Evolutionary conservation across 768 basidiomycete genomes (phyloP).

Genomic region (Nevesoporus exiguus): DNA sequence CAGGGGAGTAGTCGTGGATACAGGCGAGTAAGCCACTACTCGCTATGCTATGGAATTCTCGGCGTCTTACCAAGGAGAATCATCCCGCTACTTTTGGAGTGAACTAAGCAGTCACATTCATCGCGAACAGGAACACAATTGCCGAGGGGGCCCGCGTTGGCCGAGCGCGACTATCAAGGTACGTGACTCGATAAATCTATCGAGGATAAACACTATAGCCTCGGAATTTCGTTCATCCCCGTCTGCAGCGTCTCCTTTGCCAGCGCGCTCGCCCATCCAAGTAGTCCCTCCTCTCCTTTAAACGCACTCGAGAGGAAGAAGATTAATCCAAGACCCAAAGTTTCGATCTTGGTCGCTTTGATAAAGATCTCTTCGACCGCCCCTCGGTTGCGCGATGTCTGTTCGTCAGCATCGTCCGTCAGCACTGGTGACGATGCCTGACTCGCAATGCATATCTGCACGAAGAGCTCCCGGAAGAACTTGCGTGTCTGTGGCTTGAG

Average conservation of each 20-base stretch:
- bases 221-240: conserved; percentile 54
- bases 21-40: too few species aligned
- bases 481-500: conserved; percentile 58
- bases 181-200: neutral
- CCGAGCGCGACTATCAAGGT: too few species aligned
- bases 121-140: too few species aligned
- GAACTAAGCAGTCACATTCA: too few species aligned
- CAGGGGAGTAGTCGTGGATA: too few species aligned
- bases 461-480: conserved; percentile 73
- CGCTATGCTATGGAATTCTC: too few species aligned
- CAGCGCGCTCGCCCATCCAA: conserved; percentile 65
- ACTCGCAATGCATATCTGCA: conserved; percentile 66
- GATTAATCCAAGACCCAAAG: conserved; percentile 69
- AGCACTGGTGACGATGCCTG: conserved; percentile 72
- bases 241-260: conserved; percentile 68
- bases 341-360: conserved; percentile 62
- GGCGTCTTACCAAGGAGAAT: too few species aligned
- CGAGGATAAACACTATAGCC: conserved; percentile 7
- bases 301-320: conserved; percentile 59
- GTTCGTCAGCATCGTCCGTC: conserved; percentile 31
- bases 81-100: too few species aligned
- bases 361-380: conserved; percentile 76
- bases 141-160: too few species aligned
- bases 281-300: conserved; percentile 42
- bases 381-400: conserved; percentile 49